Percentiles rank a stretch among this genome's conserved stretches.
phyloP scores from a whole-genome alignment of 352 stramenopile species.

The Pythium grandisporangium region DNA sequence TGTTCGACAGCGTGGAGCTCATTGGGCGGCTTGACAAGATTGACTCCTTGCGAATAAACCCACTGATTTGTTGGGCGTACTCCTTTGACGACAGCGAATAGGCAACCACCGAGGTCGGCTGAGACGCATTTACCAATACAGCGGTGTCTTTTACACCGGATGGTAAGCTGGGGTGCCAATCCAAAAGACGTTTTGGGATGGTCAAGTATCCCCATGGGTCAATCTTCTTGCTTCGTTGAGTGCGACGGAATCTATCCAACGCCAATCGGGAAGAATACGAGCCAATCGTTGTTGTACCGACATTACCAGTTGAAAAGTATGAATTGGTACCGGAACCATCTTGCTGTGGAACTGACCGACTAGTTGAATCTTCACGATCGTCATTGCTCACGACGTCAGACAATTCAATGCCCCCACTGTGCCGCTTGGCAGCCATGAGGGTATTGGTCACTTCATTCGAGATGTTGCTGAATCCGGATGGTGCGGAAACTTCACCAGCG shows the following conservation, averaged over 20 bases:
- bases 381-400: conserved; percentile 56
- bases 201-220: conserved; percentile 54
- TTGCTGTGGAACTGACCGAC: conserved; percentile 55
- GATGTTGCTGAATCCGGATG: conserved; percentile 31
- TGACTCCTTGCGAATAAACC: conserved; percentile 57
- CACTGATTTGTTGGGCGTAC: conserved; percentile 69
- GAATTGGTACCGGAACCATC: conserved; percentile 33
- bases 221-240: conserved; percentile 49
- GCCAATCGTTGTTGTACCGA: conserved; percentile 49
- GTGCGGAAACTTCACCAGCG: conserved; percentile 17
- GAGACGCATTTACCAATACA: conserved; percentile 67
- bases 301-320: conserved; percentile 20
- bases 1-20: conserved; percentile 18
- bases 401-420: conserved; percentile 20
- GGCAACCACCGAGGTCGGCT: conserved; percentile 79
- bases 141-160: conserved; percentile 57
- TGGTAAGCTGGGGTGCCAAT: conserved; percentile 74
- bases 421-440: too few relatives aligned
- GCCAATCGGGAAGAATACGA: conserved; percentile 48
- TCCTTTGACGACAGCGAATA: conserved; percentile 80
- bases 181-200: conserved; percentile 68
- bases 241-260: conserved; percentile 55
- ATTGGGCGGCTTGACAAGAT: conserved; percentile 17
- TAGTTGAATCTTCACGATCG: conserved; percentile 51
- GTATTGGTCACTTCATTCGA: conserved; percentile 76